phyloP scores from a whole-genome alignment of 768 basidiomycete species.

The Calocybe indica region DNA sequence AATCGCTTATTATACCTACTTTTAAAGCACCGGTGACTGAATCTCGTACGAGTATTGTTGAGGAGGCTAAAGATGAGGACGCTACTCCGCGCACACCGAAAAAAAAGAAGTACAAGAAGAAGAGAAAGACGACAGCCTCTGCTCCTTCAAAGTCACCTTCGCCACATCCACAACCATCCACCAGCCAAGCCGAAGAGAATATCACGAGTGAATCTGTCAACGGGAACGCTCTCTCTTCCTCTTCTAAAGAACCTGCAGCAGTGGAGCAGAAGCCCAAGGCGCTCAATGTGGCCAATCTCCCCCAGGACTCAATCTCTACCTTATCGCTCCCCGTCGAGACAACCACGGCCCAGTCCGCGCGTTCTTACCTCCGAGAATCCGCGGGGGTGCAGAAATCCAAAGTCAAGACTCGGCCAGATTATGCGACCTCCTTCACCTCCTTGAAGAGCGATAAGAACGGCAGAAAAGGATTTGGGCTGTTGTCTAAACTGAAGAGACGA shows the following conservation, averaged over 20 bases:
- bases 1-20: too few species aligned
- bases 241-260: conserved; percentile 16
- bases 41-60: conserved; percentile 48
- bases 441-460: conserved; percentile 34
- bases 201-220: too few species aligned
- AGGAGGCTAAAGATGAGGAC: conserved; percentile 73
- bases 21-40: conserved; percentile 10
- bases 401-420: conserved; percentile 63
- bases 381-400: conserved; percentile 51
- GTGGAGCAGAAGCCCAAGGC: conserved; percentile 10
- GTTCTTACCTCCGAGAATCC: conserved; percentile 59
- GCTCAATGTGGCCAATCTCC: conserved; percentile 18
- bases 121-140: conserved; percentile 38
- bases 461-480: conserved; percentile 27
- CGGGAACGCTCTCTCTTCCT: conserved; percentile 7
- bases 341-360: conserved; percentile 60
- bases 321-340: conserved; percentile 36
- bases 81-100: conserved; percentile 32
- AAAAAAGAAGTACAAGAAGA: conserved; percentile 74
- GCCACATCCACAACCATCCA: conserved; percentile 12
- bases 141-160: conserved; percentile 13
- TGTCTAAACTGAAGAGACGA: conserved; percentile 39
- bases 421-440: conserved; percentile 37
- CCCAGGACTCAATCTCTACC: conserved; percentile 16
- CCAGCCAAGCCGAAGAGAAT: background rate